A percentile compares a stretch with the other conserved stretches of the same genome.
phyloP scores from a whole-genome alignment of 768 basidiomycete species.

The Podaxis mareebaensis region DNA sequence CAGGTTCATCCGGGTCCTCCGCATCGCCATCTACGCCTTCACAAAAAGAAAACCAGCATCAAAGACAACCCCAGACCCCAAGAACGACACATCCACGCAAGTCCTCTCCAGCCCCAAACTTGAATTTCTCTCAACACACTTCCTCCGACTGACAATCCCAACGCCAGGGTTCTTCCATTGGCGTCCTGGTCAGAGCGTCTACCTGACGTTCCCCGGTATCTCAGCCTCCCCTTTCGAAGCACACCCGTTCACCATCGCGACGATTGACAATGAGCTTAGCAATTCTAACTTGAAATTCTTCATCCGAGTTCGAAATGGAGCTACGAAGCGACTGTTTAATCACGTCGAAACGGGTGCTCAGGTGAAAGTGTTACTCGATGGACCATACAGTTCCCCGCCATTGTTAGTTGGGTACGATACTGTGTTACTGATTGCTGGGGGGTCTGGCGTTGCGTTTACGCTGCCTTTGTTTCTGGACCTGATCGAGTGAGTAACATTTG shows the following conservation, averaged over 20 bases:
- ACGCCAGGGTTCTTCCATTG: slow-evolving; percentile 43
- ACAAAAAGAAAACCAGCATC: slow-evolving; percentile 30
- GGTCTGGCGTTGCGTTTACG: slow-evolving; percentile 51
- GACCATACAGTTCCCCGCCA: slow-evolving; percentile 44
- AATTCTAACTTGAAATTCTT: slow-evolving; percentile 49
- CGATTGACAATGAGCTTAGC: slow-evolving; percentile 27
- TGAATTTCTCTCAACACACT: slow-evolving; percentile 43
- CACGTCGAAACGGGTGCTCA: slow-evolving; percentile 23
- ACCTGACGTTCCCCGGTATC: slow-evolving; percentile 48
- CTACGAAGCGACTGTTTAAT: slow-evolving; percentile 51
- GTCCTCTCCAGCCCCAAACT: slow-evolving; percentile 26
- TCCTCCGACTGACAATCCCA: slow-evolving; percentile 46
- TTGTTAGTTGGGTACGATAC: slow-evolving; percentile 36
- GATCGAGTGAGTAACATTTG: slow-evolving; percentile 32
- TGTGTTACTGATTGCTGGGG: slow-evolving; percentile 46
- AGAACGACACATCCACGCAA: not conserved
- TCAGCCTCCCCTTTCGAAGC: slow-evolving; percentile 48
- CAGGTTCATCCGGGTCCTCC: slow-evolving; percentile 46
- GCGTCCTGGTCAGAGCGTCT: slow-evolving; percentile 56
- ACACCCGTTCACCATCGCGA: slow-evolving; percentile 66
- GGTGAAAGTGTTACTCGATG: slow-evolving; percentile 51
- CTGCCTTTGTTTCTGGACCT: slow-evolving; percentile 45
- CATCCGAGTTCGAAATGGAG: slow-evolving; percentile 57
- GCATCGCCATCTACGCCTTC: slow-evolving; percentile 45
- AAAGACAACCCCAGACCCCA: not conserved